Conservation (phyloP, 305 asterid species). For the Solanum chacoense region DNA sequence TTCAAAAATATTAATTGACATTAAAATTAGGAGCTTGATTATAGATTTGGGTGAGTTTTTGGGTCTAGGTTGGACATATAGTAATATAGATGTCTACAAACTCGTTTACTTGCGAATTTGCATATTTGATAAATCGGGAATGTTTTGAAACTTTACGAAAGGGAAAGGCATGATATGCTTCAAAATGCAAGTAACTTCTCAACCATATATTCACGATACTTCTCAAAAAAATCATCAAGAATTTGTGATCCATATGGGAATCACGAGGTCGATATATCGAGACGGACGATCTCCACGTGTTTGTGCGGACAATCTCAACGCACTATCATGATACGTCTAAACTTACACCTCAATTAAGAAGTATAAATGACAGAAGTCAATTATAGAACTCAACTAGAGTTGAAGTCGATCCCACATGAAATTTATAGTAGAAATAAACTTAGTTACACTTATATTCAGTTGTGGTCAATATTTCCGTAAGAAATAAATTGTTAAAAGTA, state of each 20-base stretch:
- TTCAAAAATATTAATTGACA: background rate
- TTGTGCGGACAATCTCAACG: background rate
- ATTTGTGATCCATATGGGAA: background rate
- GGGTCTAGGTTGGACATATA: background rate
- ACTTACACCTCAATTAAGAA: too few species aligned
- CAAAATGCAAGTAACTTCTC: background rate
- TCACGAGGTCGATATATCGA: background rate
- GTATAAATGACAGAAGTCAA: background rate
- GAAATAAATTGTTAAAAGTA: background rate
- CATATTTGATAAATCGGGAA: background rate
- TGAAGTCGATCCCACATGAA: background rate
- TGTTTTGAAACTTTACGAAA: background rate
- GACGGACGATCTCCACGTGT: background rate
- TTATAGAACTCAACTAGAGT: background rate
- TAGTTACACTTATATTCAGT: background rate
- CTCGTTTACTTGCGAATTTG: background rate
- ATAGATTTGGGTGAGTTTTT: background rate
- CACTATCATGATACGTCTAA: background rate
- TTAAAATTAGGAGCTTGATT: background rate
- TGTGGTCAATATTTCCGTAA: background rate
- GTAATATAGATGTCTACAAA: background rate
- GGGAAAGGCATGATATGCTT: background rate
- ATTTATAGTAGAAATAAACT: too few species aligned
- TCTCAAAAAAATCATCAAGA: background rate
- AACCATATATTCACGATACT: background rate